Evolutionary conservation across 257 asterid species (phyloP), one percentile per base, ranked within the genome.

Genomic region (Solanum rostratum): DNA sequence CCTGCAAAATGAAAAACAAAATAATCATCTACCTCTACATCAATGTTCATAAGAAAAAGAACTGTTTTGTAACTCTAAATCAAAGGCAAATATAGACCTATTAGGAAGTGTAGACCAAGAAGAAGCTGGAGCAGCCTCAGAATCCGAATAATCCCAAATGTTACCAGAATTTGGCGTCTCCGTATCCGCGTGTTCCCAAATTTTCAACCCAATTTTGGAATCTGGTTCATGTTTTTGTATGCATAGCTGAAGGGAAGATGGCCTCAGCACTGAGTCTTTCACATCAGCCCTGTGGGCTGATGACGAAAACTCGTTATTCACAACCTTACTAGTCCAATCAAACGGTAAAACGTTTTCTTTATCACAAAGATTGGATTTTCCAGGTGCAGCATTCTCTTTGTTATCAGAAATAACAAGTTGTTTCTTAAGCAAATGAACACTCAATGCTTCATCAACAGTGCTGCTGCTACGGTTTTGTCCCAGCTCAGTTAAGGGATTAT

Each of bases 61-160:
- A 10, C 27, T 41, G 83, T 8, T 12, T 66, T 10, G 14, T 16
- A 62, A 18, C 29, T 39, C 30, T 8, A 63, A 30, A 19, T 39
- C 53, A 29, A 69, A 46, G 14, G 29, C 27, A 65, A 2, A 19
- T 6, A 27, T 81, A 12, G 24, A 93, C 98, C 98, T 93, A 76
- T 95, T 94, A 24, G 98, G 97, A 85, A 95, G 83, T 70, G 93
- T 92, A 62, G 99, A 93, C 99, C 99, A 96, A 0, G 99, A 95
- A 4, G 99, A 92, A 82, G 93, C 99, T 0, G 98, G 99, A 3
- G 98, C 98, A 46, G 98, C 88, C 84, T 97, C 99, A 0, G 98
- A 91, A 88, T 97, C 99, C 0, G 98, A 95, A 69, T 91, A 88
- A 68, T 93, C 97, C 99, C 99, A 96, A 29, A 92, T 88, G 18